Percentiles rank a stretch among this genome's conserved stretches.
Conservation (phyloP, 2,329 filamentous ascomycete species). For the Colletotrichum costaricense region DNA sequence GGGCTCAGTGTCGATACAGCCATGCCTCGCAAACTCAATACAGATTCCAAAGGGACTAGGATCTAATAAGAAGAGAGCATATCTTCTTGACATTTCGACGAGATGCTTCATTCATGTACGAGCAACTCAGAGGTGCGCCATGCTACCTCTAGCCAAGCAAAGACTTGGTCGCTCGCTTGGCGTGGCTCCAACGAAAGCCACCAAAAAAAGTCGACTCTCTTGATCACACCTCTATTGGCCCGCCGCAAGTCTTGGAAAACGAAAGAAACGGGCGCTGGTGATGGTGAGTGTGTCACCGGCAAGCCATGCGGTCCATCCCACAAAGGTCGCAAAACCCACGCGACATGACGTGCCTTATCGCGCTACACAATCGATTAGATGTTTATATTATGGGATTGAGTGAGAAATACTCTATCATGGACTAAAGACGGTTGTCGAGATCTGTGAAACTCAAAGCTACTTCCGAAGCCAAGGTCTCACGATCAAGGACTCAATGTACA, state of each 20-base stretch:
- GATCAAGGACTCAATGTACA: not conserved
- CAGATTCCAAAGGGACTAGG: not conserved
- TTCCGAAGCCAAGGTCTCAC: not conserved
- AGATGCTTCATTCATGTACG: not conserved
- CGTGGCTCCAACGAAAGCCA: not conserved
- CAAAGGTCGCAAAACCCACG: not conserved
- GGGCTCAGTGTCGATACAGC: not conserved
- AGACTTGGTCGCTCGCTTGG: not conserved
- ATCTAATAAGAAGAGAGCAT: not conserved
- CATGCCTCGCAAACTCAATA: not conserved
- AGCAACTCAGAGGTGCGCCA: not conserved
- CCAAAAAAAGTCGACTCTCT: not conserved
- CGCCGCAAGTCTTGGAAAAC: not conserved
- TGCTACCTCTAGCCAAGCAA: not conserved
- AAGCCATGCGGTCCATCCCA: not conserved
- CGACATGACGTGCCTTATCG: not conserved
- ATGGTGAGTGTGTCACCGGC: conserved; percentile 8
- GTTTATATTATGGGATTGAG: not conserved
- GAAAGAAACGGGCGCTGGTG: conserved; percentile 5
- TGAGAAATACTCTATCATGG: not conserved
- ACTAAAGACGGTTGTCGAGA: not conserved
- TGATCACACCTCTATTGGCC: conserved; percentile 6
- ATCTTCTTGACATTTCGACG: not conserved
- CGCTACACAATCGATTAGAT: not conserved
- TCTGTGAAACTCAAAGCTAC: not conserved